These are phyloP conservation scores for Puccinellia tenuiflora DNA, from an alignment of 176 grass and related monocot genomes.

Conservation along the genomic window DNA sequence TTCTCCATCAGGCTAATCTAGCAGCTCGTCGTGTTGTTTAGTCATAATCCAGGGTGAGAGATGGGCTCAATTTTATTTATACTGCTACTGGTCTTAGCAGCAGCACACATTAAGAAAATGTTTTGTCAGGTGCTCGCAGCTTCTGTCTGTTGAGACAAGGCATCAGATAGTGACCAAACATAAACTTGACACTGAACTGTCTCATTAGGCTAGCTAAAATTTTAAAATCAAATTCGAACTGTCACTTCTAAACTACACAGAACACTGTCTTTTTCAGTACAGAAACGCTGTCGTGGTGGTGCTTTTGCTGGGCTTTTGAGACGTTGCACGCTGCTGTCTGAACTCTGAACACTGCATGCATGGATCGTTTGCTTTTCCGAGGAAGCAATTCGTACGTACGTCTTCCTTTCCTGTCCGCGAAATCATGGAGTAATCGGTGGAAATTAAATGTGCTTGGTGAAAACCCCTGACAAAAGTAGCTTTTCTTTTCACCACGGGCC, in stretches of 20 bases:
- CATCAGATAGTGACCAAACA: background rate
- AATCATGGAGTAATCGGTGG: slow-evolving; percentile 35
- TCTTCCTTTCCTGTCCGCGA: background rate
- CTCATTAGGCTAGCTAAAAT: background rate
- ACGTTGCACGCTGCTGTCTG: background rate
- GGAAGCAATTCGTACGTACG: background rate
- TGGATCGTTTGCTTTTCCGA: slow-evolving; percentile 15
- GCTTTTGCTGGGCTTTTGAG: slow-evolving; percentile 24
- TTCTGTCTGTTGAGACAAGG: background rate
- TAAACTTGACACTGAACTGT: background rate
- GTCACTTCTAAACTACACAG: background rate
- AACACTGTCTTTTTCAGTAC: slow-evolving; percentile 1
- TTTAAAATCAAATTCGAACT: background rate
- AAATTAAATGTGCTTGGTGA: background rate
- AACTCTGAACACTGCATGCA: slow-evolving; percentile 7
- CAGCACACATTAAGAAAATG: background rate
- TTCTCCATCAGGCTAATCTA: background rate
- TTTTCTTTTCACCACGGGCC: slow-evolving; percentile 14
- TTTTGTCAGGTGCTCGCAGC: slow-evolving; percentile 14
- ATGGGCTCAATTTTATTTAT: background rate
- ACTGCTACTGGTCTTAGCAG: background rate
- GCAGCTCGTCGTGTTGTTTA: background rate
- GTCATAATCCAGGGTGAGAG: background rate
- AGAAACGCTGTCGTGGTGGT: background rate
- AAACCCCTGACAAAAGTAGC: slow-evolving; percentile 35